These are phyloP conservation scores for Papiliotrema nemorosa DNA, from an alignment of 1,284 basidiomycete genomes.

Conservation along the genomic window DNA sequence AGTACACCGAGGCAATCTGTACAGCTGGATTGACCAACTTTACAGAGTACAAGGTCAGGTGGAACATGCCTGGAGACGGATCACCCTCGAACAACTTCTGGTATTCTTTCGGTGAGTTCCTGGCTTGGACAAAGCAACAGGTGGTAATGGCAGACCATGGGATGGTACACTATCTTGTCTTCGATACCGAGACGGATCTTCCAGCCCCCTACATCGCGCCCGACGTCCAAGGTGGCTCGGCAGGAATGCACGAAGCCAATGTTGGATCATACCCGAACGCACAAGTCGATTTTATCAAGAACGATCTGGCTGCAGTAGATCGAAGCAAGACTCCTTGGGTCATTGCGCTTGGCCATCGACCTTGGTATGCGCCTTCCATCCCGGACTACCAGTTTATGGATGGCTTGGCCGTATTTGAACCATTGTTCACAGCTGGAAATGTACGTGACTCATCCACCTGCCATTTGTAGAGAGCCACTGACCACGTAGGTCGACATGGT, in stretches of 20 bases:
- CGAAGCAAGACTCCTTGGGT: conserved; percentile 47
- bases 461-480: no score
- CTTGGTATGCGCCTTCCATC: conserved; percentile 20
- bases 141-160: no score
- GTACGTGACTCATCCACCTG: no score
- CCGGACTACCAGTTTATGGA: neutral
- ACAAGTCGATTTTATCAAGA: conserved; percentile 29
- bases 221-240: conserved; percentile 2
- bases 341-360: conserved; percentile 42
- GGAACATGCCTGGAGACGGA: conserved; percentile 31
- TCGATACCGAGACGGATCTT: conserved; percentile 34
- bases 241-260: neutral
- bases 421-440: neutral
- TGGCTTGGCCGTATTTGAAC: conserved; percentile 16
- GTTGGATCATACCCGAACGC: conserved; percentile 10
- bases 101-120: conserved; percentile 39
- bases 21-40: conserved; percentile 28
- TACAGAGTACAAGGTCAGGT: conserved; percentile 33
- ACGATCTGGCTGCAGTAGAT: conserved; percentile 43
- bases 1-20: conserved; percentile 23
- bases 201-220: conserved; percentile 17
- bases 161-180: conserved; percentile 26
- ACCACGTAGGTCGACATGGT: conserved; percentile 42
- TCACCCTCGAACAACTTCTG: conserved; percentile 31
- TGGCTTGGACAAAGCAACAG: no score